Evolutionary conservation across 2,329 filamentous ascomycete genomes (phyloP).

Genomic region (Fusarium sp.): DNA sequence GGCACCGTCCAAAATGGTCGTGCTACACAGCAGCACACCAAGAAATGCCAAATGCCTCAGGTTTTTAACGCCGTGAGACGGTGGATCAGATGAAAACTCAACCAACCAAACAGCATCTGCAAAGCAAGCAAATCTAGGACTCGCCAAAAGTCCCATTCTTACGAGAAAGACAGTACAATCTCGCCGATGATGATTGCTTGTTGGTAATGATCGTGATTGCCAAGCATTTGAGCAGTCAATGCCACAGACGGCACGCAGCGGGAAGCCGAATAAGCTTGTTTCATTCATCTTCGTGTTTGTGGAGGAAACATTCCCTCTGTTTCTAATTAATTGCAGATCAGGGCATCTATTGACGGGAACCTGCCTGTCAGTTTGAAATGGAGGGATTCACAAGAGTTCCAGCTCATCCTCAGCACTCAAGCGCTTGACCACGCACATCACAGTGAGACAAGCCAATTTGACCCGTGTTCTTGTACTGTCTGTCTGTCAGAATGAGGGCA

Average conservation of each 20-base stretch:
- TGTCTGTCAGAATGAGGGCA: slow-evolving; percentile 12
- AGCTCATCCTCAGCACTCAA: slow-evolving; percentile 5
- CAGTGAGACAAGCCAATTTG: slow-evolving; percentile 10
- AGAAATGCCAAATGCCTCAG: slow-evolving; percentile 38
- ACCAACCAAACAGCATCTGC: slow-evolving; percentile 18
- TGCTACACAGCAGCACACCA: slow-evolving; percentile 17
- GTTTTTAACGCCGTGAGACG: slow-evolving; percentile 22
- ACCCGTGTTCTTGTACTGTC: slow-evolving; percentile 11
- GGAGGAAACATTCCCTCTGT: slow-evolving; percentile 7
- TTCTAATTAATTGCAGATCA: slow-evolving; percentile 9
- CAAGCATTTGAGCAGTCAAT: slow-evolving; percentile 21
- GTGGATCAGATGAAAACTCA: slow-evolving; percentile 31
- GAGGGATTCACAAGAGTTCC: slow-evolving; percentile 27
- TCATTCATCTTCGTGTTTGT: slow-evolving; percentile 20
- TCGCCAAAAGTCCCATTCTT: slow-evolving; percentile 7
- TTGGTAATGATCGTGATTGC: slow-evolving; percentile 23
- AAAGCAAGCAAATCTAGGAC: slow-evolving; percentile 20
- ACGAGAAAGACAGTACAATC: neutral
- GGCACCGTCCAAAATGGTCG: slow-evolving; percentile 35
- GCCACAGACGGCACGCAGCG: slow-evolving; percentile 21
- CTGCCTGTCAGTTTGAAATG: slow-evolving; percentile 13
- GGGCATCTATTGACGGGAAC: slow-evolving; percentile 33
- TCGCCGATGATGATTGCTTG: neutral
- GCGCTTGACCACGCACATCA: slow-evolving; percentile 31
- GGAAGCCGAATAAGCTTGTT: slow-evolving; percentile 43